These are phyloP conservation scores for Cadophora sp. DNA, from an alignment of 2,329 filamentous ascomycete genomes.

Conservation along the genomic window DNA sequence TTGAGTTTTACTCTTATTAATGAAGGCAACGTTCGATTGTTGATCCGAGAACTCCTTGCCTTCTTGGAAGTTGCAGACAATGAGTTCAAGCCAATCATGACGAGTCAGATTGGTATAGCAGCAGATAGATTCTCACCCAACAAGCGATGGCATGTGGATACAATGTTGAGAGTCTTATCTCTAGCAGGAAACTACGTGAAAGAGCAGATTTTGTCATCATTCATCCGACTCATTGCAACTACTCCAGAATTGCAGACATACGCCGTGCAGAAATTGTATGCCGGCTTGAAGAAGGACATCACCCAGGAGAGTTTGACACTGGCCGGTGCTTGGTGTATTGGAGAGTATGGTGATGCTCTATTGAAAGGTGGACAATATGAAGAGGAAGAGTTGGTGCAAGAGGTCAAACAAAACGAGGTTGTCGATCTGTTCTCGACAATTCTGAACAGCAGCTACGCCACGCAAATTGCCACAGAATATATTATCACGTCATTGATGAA, in stretches of 20 bases:
- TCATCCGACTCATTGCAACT: slow-evolving; percentile 93
- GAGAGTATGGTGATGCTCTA: slow-evolving; percentile 93
- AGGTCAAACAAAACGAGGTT: slow-evolving; percentile 86
- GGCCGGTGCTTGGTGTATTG: slow-evolving; percentile 95
- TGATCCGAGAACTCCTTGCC: slow-evolving; percentile 90
- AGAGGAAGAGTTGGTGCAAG: slow-evolving; percentile 84
- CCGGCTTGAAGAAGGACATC: slow-evolving; percentile 91
- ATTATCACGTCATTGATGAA: slow-evolving; percentile 96
- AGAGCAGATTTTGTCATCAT: slow-evolving; percentile 96
- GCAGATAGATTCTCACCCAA: slow-evolving; percentile 96
- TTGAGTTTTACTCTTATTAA: slow-evolving; percentile 98
- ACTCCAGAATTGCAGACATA: slow-evolving; percentile 96
- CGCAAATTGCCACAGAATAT: slow-evolving; percentile 91
- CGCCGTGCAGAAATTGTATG: slow-evolving; percentile 92
- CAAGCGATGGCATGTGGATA: slow-evolving; percentile 98
- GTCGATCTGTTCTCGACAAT: slow-evolving; percentile 93
- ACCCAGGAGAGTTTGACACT: slow-evolving; percentile 95
- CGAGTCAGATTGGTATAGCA: slow-evolving; percentile 95
- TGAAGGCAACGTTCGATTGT: slow-evolving; percentile 90
- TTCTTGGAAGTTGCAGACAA: slow-evolving; percentile 98
- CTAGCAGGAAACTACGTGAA: slow-evolving; percentile 97
- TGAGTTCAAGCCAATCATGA: slow-evolving; percentile 99
- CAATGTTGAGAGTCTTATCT: slow-evolving; percentile 92
- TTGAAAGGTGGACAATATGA: slow-evolving; percentile 90
- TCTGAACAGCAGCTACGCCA: slow-evolving; percentile 92